Percentiles rank a stretch among this genome's conserved stretches.
Evolutionary conservation across 192 early-diverging fungal genomes (phyloP).

Genomic region (Podila epicladia): DNA sequence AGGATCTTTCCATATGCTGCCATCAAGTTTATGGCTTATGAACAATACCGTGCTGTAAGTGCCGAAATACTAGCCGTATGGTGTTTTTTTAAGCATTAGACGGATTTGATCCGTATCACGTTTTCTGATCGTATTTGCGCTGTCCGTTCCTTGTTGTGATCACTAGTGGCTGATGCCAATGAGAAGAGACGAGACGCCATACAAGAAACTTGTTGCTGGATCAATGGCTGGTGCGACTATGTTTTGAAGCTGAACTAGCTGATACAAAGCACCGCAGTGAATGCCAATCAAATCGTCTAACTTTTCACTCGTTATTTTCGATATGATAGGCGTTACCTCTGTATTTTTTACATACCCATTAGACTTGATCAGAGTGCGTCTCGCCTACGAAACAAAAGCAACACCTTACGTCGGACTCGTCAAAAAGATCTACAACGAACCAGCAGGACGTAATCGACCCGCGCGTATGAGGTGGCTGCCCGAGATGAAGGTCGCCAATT

Average conservation of each 20-base stretch:
- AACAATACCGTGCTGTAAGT: slow-evolving; percentile 80
- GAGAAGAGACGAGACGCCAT: slow-evolving; percentile 68
- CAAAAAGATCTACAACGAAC: slow-evolving; percentile 81
- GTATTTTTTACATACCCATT: slow-evolving; percentile 93
- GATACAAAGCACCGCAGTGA: too few species aligned
- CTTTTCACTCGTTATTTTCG: not conserved
- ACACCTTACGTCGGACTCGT: slow-evolving; percentile 43
- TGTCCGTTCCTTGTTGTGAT: slow-evolving; percentile 6
- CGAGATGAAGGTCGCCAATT: slow-evolving; percentile 69
- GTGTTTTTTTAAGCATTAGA: not conserved
- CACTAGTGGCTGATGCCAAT: slow-evolving; percentile 72
- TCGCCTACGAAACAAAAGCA: slow-evolving; percentile 84
- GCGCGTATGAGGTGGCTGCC: slow-evolving; percentile 19
- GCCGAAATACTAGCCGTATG: not conserved
- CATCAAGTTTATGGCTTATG: slow-evolving; percentile 97
- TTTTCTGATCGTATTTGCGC: slow-evolving; percentile 3
- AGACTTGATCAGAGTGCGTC: slow-evolving; percentile 91
- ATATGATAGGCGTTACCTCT: slow-evolving; percentile 79
- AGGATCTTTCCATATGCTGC: slow-evolving; percentile 98
- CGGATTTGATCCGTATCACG: not conserved
- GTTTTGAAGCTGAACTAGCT: not conserved
- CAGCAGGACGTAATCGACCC: slow-evolving; percentile 58
- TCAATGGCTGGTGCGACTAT: slow-evolving; percentile 63
- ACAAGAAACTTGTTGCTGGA: slow-evolving; percentile 85
- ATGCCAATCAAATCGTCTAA: not conserved